Base-by-base conservation (phyloP, 257 asterid genomes). In the Verbascum thapsus region DNA sequence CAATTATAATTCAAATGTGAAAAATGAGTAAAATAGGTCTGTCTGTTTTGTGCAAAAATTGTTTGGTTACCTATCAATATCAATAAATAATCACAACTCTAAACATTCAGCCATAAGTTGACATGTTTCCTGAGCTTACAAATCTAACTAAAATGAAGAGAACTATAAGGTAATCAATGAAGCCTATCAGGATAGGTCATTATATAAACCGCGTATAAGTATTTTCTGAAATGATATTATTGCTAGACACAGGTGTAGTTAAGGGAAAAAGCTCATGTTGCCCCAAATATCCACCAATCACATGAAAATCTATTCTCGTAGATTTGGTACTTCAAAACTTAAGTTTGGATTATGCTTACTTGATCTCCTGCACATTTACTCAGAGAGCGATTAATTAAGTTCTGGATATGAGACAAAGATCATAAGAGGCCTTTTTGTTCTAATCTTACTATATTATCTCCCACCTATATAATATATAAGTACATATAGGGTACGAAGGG, bases 51-150 rank as follows among this genome's bases (percentile, higher is more conserved):
- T 7, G 42, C 53, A 50, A 19, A 55, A 35, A 16, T 40, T 48
- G 40, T 37, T 54, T 63, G 50, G 53, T n/a, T 62, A 53, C 57
- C 19, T 3, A 53, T 9, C 48, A 52, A 22, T 63, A 26, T 35
- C 52, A 66, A 48, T 37, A 37, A 11, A 26, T 53, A 50, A 45
- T 43, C 42, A 70, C 12, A 20, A 53, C 67, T 54, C 65, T 20
- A 45, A 32, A 45, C 42, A 42, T 23, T 58, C 10, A 13, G 49
- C 39, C 43, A 51, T 41, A 38, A 53, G 12, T 45, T 15, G 43
- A 32, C 39, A 53, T 59, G 55, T 12, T 26, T 51, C 37, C 49
- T 20, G 45, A 51, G 47, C 44, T 51, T 57, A 16, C 48, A 57
- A 3, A 56, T 69, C 45, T 56, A 39, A 61, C 4, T 18, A 40